Evolutionary conservation across 768 basidiomycete genomes (phyloP), one percentile per base, ranked within the genome.

Genomic region (Cantharellus cinnabarinus): DNA sequence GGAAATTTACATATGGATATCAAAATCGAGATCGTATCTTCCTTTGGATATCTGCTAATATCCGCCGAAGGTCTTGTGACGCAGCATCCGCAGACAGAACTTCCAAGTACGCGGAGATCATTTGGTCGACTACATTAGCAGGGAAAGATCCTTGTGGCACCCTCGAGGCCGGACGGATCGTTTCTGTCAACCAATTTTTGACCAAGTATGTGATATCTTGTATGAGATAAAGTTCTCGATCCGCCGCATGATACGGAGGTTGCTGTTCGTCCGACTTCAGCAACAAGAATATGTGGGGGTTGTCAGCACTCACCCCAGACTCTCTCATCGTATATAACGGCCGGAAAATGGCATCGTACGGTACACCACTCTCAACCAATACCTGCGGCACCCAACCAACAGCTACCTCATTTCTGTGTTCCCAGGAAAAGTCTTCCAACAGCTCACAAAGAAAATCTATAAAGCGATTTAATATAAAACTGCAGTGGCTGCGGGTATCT

Each of bases 271-370:
- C 56, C 62, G 64, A 40, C 56, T 56, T 42, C 15, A 5, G 52
- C 37, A 52, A 48, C 7, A 59, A 58, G 57, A 60, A 61, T 39
- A 63, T 20, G 7, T 20, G 58, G 58, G 59, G 56, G 56, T 10
- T 10, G 1, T 10, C 44, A 48, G 44, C 44, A 68, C 74, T 65
- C 69, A 90, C 91, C 72, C 89, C 85, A 35, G 85, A 86, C 67
- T 89, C 85, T 62, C 87, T 86, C 77, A 89, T 83, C 67, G 83
- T 83, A 63, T 88, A 83, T 63, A 89, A 75, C 29, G 84, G 78
- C 64, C 88, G 83, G 79, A 89, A 94, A 58, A 93, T 76, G 60
- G 90, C 86, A 41, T 77, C 74, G 64, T 79, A 83, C 4, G 87
- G 83, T 34, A 93, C 82, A 2, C 83, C 81, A 58, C 84, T 93